phyloP scores from a whole-genome alignment of 2,329 filamentous ascomycete genomes.

The Annulohypoxylon truncatum region DNA sequence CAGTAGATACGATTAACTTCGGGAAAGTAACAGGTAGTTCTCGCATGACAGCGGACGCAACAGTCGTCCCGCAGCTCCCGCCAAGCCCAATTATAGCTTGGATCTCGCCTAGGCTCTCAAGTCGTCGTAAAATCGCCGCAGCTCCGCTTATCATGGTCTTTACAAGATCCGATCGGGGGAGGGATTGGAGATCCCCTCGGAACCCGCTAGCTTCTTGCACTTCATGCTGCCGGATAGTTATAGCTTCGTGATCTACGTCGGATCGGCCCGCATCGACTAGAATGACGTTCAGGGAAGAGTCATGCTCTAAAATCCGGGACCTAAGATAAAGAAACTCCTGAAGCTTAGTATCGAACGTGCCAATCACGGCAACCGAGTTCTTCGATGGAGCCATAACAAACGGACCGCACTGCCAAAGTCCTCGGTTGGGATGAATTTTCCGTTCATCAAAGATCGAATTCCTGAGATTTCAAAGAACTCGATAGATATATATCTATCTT shows the following conservation, averaged over 20 bases:
- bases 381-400: conserved; percentile 30
- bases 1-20: conserved; percentile 76
- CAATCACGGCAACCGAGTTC: conserved; percentile 59
- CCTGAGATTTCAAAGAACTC: not conserved
- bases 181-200: conserved; percentile 53
- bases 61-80: conserved; percentile 71
- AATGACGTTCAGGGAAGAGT: conserved; percentile 57
- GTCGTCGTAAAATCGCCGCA: conserved; percentile 53
- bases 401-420: not conserved
- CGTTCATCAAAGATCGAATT: not conserved
- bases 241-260: conserved; percentile 55
- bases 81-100: conserved; percentile 70
- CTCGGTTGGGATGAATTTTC: not conserved
- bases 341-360: conserved; percentile 74
- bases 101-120: conserved; percentile 55
- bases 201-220: conserved; percentile 52
- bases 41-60: conserved; percentile 71
- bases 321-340: conserved; percentile 67
- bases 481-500: not conserved
- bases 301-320: conserved; percentile 44
- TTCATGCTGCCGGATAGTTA: conserved; percentile 50
- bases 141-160: conserved; percentile 64
- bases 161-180: conserved; percentile 65
- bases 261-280: conserved; percentile 68
- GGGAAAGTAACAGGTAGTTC: conserved; percentile 73